Conservation (phyloP, 768 basidiomycete genomes). For the Leccinum incarnatum region DNA sequence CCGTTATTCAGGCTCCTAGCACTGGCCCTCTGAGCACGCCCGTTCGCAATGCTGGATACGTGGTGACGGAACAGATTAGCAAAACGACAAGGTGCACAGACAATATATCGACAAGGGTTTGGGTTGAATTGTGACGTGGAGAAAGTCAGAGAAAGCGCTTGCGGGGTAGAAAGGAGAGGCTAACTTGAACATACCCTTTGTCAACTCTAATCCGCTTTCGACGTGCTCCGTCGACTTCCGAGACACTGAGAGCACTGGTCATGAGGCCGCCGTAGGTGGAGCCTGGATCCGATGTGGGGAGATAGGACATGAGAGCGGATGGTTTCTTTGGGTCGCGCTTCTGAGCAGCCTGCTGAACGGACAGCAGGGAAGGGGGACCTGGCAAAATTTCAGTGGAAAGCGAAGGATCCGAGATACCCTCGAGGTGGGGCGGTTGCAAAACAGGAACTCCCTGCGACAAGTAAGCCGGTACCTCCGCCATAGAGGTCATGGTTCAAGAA, state of each 20-base stretch:
- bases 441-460: slow-evolving; percentile 71
- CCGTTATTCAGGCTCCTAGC: slow-evolving; percentile 60
- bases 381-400: slow-evolving; percentile 90
- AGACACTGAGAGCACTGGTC: slow-evolving; percentile 58
- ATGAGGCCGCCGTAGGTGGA: slow-evolving; percentile 82
- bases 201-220: slow-evolving; percentile 72
- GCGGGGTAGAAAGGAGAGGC: slow-evolving; percentile 23
- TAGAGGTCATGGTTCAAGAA: slow-evolving; percentile 60
- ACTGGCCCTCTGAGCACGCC: slow-evolving; percentile 71
- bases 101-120: slow-evolving; percentile 30
- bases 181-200: slow-evolving; percentile 58
- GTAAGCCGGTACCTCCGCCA: slow-evolving; percentile 65
- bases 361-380: slow-evolving; percentile 74
- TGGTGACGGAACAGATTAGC: slow-evolving; percentile 9
- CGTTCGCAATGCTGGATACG: slow-evolving; percentile 48
- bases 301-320: slow-evolving; percentile 66
- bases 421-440: slow-evolving; percentile 75
- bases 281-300: slow-evolving; percentile 82
- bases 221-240: slow-evolving; percentile 60
- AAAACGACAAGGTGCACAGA: slow-evolving; percentile 11
- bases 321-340: slow-evolving; percentile 84
- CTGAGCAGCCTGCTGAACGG: slow-evolving; percentile 65
- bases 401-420: slow-evolving; percentile 63
- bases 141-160: slow-evolving; percentile 24
- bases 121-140: slow-evolving; percentile 19